Percentiles rank a stretch among this genome's conserved stretches.
Conservation (phyloP, 2,329 filamentous ascomycete genomes). For the Septoria petroselini region DNA sequence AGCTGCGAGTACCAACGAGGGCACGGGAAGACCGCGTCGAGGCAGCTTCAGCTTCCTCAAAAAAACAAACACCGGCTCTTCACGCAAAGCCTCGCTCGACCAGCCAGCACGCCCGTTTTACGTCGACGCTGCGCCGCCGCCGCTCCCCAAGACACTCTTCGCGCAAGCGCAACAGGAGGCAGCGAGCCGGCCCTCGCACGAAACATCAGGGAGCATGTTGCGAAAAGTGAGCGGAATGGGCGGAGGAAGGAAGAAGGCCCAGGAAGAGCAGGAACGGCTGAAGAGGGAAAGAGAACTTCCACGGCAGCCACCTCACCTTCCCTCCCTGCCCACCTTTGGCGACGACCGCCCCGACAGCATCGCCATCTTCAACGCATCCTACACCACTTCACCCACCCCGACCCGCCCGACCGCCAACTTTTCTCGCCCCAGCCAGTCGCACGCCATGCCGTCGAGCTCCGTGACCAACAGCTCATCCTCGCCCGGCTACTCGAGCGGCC, state of each 20-base stretch:
- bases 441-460: conserved; percentile 21
- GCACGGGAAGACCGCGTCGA: conserved; percentile 6
- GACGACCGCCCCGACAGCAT: conserved; percentile 60
- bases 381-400: conserved; percentile 36
- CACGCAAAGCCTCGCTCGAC: conserved; percentile 11
- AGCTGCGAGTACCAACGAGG: conserved; percentile 2
- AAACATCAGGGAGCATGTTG: conserved; percentile 29
- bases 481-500: conserved; percentile 31
- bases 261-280: conserved; percentile 22
- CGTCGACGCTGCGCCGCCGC: conserved; percentile 3
- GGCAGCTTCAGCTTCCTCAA: conserved; percentile 14
- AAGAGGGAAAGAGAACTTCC: conserved; percentile 46
- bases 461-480: conserved; percentile 28
- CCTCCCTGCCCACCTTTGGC: conserved; percentile 54
- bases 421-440: conserved; percentile 30
- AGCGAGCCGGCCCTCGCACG: conserved; percentile 1
- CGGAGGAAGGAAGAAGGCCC: conserved; percentile 36
- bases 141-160: conserved; percentile 6
- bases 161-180: conserved; percentile 9
- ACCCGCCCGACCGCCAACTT: conserved; percentile 38
- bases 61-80: conserved; percentile 9
- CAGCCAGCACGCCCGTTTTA: conserved; percentile 6
- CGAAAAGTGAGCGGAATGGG: conserved; percentile 26
- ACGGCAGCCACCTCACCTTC: conserved; percentile 57
- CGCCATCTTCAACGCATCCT: conserved; percentile 52